Percentiles rank a stretch among this genome's conserved stretches.
These are phyloP conservation scores for Blastobotrys attinorum DNA, from an alignment of 805 yeast species.

Conservation along the genomic window DNA sequence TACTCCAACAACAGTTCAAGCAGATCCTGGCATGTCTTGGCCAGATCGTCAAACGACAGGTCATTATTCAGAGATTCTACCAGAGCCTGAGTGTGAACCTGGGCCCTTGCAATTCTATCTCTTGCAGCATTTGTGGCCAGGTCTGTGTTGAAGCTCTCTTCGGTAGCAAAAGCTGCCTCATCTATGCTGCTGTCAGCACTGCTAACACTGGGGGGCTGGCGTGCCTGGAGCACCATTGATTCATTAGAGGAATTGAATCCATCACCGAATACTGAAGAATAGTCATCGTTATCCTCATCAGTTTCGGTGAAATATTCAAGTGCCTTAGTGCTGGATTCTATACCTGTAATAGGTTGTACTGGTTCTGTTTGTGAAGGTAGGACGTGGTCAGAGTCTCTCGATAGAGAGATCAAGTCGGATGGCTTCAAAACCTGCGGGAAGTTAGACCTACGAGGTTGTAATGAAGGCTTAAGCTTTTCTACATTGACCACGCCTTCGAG, in stretches of 20 bases:
- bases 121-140: constrained; percentile 11
- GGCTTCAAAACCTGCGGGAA: constrained; percentile 2
- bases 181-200: constrained; percentile 6
- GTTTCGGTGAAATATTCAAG: constrained; percentile 6
- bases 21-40: background rate
- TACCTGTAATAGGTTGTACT: background rate
- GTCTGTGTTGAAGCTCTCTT: constrained; percentile 17
- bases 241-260: background rate
- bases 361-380: background rate
- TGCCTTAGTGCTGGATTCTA: background rate
- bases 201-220: background rate
- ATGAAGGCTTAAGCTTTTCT: constrained; percentile 1
- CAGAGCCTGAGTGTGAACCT: constrained; percentile 3
- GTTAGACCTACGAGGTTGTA: background rate
- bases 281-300: constrained; percentile 18
- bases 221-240: background rate
- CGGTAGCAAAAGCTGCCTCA: constrained; percentile 4
- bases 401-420: background rate
- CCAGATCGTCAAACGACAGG: constrained; percentile 2
- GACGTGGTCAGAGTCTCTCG: background rate
- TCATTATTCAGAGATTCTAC: constrained; percentile 2
- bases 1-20: constrained; percentile 6
- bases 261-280: constrained; percentile 13
- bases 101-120: constrained; percentile 10
- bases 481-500: constrained; percentile 13